Evolutionary conservation across 2,329 filamentous ascomycete genomes (phyloP), one percentile per base, ranked within the genome.

Genomic region (Calcarisporium arbuscula): DNA sequence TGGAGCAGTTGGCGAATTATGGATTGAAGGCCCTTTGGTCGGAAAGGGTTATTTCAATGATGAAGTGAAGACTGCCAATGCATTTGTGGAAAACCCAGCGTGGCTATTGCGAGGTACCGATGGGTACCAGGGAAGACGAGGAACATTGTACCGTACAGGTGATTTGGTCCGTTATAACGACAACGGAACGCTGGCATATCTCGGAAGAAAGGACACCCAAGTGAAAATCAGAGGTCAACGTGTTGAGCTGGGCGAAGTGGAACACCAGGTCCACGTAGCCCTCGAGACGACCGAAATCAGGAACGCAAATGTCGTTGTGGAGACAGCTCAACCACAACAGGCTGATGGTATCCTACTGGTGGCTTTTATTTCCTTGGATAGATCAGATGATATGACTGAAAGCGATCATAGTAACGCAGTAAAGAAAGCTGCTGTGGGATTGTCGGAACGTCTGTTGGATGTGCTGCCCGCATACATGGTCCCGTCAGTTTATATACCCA

Each of bases 181-280:
- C n/a, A 22, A 34, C 3, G 43, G 41, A 8, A 37, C 42, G 17
- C 28, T 46, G 5, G 22, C 32, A 6, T 48, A 44, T 22, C 23
- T 44, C 17, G 42, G 46, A 5, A 42, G 43, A 14, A 46, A 43
- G 25, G 44, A 47, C 17, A 33, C 34, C 11, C 44, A 47, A 28
- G 42, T 45, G n/a, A 50, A 49, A 36, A 23, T 49, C 9, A 35
- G 38, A 12, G 76, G 76, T 30, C 73, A 64, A 36, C 49, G 70
- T 35, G 56, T 71, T 6, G 38, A 40, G 19, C 19, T 40, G 16
- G 35, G 38, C 8, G 38, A 40, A 9, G 29, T 40, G 11, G 38
- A 40, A 26, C 36, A 37, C 27, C n/a, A n/a, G n/a, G n/a, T n/a
- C n/a, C n/a, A n/a, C n/a, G n/a, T n/a, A n/a, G n/a, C n/a, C n/a